Conservation (phyloP, 2,329 filamentous ascomycete species). For the Cladosporium sp. region DNA sequence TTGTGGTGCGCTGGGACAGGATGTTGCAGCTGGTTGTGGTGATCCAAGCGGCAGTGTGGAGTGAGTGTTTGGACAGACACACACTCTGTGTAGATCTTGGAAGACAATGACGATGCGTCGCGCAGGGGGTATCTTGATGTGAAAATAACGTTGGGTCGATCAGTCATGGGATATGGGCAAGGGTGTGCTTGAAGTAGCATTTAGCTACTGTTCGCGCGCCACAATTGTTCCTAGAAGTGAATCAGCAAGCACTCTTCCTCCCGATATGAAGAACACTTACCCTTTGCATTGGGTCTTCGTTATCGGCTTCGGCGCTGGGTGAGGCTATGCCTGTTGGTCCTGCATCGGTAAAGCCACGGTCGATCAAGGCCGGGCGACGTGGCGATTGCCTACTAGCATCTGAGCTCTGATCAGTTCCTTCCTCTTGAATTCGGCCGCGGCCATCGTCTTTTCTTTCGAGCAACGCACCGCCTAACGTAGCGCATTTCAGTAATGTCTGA, state of each 20-base stretch:
- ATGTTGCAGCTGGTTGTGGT: not conserved
- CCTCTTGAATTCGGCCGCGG: slow-evolving; percentile 28
- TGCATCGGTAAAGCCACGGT: slow-evolving; percentile 68
- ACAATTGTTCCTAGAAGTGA: slow-evolving; percentile 28
- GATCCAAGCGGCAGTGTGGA: not conserved
- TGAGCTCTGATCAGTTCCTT: slow-evolving; percentile 22
- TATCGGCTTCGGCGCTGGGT: slow-evolving; percentile 61
- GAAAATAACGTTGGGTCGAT: not conserved
- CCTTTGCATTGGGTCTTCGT: slow-evolving; percentile 60
- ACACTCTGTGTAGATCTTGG: not conserved
- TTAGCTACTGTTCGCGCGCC: slow-evolving; percentile 33
- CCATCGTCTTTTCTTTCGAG: slow-evolving; percentile 68
- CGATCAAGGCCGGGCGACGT: slow-evolving; percentile 57
- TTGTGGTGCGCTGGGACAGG: not conserved
- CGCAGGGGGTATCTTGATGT: not conserved
- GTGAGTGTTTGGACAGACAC: not conserved
- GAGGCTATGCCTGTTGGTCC: slow-evolving; percentile 64
- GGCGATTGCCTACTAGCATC: slow-evolving; percentile 27
- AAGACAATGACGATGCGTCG: not conserved
- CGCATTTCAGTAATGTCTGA: slow-evolving; percentile 95
- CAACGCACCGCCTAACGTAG: slow-evolving; percentile 81
- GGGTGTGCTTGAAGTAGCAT: slow-evolving; percentile 1
- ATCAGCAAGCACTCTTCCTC: slow-evolving; percentile 17
- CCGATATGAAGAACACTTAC: slow-evolving; percentile 40
- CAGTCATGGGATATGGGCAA: not conserved